Base-by-base conservation (phyloP, 1,284 basidiomycete species). In the Moesziomyces aphidis region DNA sequence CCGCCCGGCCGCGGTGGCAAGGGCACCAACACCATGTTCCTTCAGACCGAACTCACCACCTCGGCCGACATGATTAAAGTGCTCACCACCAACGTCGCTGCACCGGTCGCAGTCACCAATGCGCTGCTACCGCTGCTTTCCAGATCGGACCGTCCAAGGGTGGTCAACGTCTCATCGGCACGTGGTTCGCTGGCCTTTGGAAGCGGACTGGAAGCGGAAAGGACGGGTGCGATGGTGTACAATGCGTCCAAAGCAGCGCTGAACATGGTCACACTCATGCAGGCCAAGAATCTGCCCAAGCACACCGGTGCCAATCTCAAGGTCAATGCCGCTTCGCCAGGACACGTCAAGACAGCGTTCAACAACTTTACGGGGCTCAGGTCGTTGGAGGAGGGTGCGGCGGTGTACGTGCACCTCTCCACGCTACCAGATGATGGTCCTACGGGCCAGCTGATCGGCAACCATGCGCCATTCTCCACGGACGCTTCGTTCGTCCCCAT, bases 231-330 rank as follows among this genome's bases (percentile, higher is more conserved):
- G 9, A 58, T 70, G 55, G 67, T 70, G n/a, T 70, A 70, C 55
- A 70, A 70, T 46, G 44, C 67, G 0, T 65, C 61, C 24, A 64
- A 70, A 23, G 26, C 67, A 5, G 61, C 67, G 7, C 50, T 70
- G 21, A 70, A 64, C 48, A 70, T 70, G 67, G 67, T 70, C 34
- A 70, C 67, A 13, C 17, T 65, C 10, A 70, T 70, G 67, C 62
- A 70, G 34, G 17, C 51, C 11, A 70, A 69, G 50, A 69, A 69
- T 21, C 34, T 69, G 26, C 46, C 55, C 24, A 17, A 22, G 26
- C 60, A 28, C 8, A 50, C 31, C 43, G 24, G 34, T 36, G 24
- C 55, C 19, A 58, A 58, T 7, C 53, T 69, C 48, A 62, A 64
- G 36, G 67, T 65, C 19, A 70, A 70, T 17, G 61, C 61, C 22